Percentiles rank a stretch among this genome's conserved stretches.
phyloP scores from a whole-genome alignment of 2,329 filamentous ascomycete species.

The Alternaria brassicae region DNA sequence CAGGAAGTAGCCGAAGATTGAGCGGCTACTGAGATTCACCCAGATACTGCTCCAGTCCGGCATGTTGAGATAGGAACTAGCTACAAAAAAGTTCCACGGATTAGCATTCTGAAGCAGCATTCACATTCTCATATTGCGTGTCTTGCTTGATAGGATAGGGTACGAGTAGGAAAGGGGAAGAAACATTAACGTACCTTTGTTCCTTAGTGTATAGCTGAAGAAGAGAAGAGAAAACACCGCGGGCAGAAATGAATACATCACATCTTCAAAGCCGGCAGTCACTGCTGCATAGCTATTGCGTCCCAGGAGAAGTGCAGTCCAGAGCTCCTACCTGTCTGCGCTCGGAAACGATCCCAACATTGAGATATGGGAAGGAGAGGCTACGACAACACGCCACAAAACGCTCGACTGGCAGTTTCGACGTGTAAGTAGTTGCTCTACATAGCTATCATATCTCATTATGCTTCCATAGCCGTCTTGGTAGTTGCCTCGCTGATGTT shows the following conservation, averaged over 20 bases:
- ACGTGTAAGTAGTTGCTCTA: background rate
- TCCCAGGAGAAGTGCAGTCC: background rate
- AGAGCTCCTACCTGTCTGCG: background rate
- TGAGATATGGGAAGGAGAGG: background rate
- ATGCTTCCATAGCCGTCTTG: background rate
- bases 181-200: background rate
- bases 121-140: background rate
- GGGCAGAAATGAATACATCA: background rate
- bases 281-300: background rate
- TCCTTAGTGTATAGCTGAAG: background rate
- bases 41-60: background rate
- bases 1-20: background rate
- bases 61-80: background rate
- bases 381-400: background rate
- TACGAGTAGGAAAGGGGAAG: background rate
- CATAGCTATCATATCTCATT: background rate
- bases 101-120: slow-evolving; percentile 1
- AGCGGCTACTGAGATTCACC: background rate
- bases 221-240: background rate
- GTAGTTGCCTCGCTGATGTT: background rate
- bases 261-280: background rate
- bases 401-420: background rate
- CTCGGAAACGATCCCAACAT: background rate
- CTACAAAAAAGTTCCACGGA: background rate
- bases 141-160: background rate